Percentiles rank a stretch among this genome's conserved stretches.
phyloP scores from a whole-genome alignment of 2,329 filamentous ascomycete species.

The Byssothecium circinans region DNA sequence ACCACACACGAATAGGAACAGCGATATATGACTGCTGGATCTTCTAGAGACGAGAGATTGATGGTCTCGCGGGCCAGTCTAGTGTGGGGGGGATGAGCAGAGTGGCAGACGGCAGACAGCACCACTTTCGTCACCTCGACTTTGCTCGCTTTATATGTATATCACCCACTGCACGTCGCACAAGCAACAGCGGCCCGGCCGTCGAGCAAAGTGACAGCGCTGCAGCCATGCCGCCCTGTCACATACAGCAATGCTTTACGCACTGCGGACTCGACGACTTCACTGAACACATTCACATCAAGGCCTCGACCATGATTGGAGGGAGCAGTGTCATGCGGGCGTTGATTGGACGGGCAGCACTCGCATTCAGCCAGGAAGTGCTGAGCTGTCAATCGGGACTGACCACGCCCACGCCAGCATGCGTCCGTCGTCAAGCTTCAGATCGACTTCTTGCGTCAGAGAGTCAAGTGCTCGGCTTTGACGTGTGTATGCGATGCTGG shows the following conservation, averaged over 20 bases:
- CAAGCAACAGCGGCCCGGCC: slow-evolving; percentile 14
- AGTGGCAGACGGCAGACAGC: slow-evolving; percentile 2
- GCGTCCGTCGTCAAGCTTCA: slow-evolving; percentile 15
- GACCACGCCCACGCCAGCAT: slow-evolving; percentile 22
- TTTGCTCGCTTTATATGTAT: slow-evolving; percentile 35
- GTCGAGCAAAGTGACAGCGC: slow-evolving; percentile 26
- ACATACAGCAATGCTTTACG: slow-evolving; percentile 18
- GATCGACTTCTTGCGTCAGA: too few species aligned
- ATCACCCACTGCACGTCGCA: slow-evolving; percentile 28
- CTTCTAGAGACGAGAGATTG: slow-evolving; percentile 21
- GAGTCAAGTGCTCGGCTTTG: too few species aligned
- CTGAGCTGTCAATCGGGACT: slow-evolving; percentile 36
- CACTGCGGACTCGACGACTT: slow-evolving; percentile 19
- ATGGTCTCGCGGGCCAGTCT: slow-evolving; percentile 16
- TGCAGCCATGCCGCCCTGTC: slow-evolving; percentile 19
- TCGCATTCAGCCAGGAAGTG: slow-evolving; percentile 25
- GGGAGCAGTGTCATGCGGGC: too few species aligned
- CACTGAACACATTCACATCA: slow-evolving; percentile 23
- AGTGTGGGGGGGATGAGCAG: slow-evolving; percentile 2
- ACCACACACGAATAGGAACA: slow-evolving; percentile 25
- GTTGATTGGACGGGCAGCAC: slow-evolving; percentile 16
- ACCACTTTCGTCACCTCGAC: too few species aligned
- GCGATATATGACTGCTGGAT: slow-evolving; percentile 18
- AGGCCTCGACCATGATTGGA: too few species aligned
- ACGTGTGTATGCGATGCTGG: too few species aligned